Percentiles rank a stretch among this genome's conserved stretches.
These are phyloP conservation scores for Juncus inflexus DNA, from an alignment of 176 grass and related monocot species.

Conservation along the genomic window DNA sequence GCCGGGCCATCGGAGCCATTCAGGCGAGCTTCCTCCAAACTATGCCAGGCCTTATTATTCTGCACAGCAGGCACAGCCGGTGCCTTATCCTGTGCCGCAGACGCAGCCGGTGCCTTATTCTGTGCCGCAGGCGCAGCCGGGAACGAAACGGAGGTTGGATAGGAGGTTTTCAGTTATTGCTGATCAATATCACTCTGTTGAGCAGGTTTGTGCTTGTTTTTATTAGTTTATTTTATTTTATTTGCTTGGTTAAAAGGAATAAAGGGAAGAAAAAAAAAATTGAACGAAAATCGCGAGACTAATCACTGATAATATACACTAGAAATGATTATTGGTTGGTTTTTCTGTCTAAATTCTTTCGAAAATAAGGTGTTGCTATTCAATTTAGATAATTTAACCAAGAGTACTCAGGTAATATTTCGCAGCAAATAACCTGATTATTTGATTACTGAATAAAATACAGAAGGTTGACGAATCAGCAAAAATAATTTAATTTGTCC, in stretches of 20 bases:
- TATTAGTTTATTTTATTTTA: background rate
- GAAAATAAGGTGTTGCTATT: too few species aligned
- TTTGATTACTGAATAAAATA: too few species aligned
- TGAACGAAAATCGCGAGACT: too few species aligned
- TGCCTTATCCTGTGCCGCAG: background rate
- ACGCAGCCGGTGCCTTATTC: background rate
- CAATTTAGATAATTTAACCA: background rate
- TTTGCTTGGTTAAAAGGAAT: too few species aligned
- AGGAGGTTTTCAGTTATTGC: constrained; percentile 14
- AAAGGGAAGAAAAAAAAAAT: too few species aligned
- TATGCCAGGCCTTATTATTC: constrained; percentile 1
- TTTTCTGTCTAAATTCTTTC: too few species aligned
- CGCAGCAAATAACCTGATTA: too few species aligned
- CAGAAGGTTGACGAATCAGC: too few species aligned
- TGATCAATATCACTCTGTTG: constrained; percentile 17
- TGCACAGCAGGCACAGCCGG: background rate
- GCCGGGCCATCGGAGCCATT: background rate
- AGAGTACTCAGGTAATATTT: too few species aligned
- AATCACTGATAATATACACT: too few species aligned
- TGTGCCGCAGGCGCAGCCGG: background rate
- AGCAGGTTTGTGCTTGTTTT: background rate
- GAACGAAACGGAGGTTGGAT: background rate
- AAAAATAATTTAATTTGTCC: too few species aligned
- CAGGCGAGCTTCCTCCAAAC: background rate
- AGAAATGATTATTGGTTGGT: too few species aligned